Conservation (phyloP, 2,329 filamentous ascomycete genomes). For the Sclerotinia borealis region DNA sequence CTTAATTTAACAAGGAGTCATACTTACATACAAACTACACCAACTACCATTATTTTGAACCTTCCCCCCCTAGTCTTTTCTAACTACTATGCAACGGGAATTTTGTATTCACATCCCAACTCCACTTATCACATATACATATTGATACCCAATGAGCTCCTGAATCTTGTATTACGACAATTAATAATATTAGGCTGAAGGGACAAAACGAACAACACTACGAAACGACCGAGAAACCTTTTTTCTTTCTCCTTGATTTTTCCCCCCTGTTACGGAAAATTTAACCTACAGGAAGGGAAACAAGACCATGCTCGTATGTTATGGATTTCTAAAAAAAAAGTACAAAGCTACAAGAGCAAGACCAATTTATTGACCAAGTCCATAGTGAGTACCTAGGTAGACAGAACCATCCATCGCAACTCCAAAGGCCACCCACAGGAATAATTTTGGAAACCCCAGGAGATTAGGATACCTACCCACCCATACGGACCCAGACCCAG, state of each 20-base stretch:
- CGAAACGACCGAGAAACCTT: neutral
- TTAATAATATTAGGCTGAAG: conserved; percentile 2
- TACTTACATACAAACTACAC: neutral
- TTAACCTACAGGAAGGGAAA: neutral
- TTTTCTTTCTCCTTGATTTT: neutral
- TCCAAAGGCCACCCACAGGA: neutral
- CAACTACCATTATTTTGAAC: neutral
- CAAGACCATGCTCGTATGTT: conserved; percentile 7
- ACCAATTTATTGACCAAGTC: conserved; percentile 3
- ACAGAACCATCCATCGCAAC: too few relatives aligned
- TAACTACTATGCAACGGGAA: neutral
- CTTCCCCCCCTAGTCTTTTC: neutral
- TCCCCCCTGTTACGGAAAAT: neutral
- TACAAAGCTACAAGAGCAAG: conserved; percentile 6
- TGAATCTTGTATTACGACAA: neutral
- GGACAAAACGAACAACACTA: neutral
- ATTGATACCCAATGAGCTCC: conserved; percentile 13
- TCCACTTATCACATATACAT: conserved; percentile 10
- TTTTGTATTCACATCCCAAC: conserved; percentile 9
- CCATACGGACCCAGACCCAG: neutral
- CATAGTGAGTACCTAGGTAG: neutral
- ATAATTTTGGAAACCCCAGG: neutral
- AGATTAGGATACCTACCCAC: neutral
- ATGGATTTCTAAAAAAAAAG: neutral
- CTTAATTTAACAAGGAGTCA: conserved; percentile 2